Evolutionary conservation across 139 green algal genomes (phyloP), one percentile per base, ranked within the genome.

Genomic region (Helicosporidium sp.): DNA sequence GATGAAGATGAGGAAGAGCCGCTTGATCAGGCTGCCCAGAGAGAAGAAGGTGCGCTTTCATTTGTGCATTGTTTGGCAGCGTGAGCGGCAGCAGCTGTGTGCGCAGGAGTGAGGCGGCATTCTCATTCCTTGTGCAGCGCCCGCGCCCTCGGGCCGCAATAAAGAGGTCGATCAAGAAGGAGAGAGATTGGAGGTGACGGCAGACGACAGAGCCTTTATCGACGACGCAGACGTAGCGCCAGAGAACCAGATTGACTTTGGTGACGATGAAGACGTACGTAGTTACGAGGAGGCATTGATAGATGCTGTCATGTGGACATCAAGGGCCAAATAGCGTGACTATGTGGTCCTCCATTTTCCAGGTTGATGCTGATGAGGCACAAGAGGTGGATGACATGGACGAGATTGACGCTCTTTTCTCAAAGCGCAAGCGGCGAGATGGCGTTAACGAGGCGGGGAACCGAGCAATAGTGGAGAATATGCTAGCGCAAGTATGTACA

Each of bases 191-290:
- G n/a, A n/a, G n/a, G n/a, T n/a, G n/a, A n/a, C n/a, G n/a, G n/a
- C n/a, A n/a, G n/a, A n/a, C 12, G 59, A 67, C 52, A 24, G 23
- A 6, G 59, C 35, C 16, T 67, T 67, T 47, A 67, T 67, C 10
- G 59, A 58, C 12, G 59, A 67, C 25, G 44, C 48, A 8, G 46
- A 26, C 22, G 7, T 64, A 20, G 49, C 31, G 7, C 42, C 41
- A 6, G 49, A 64, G 6, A 33, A 53, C 4, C 48, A 41, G 17
- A 36, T 58, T 8, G 57, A 64, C 34, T 64, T 64, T 48, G 49
- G 28, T 5, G 56, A 68, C 51, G 50, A 60, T 49, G 26, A 50
- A 18, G 39, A 60, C 23, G n/a, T n/a, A n/a, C n/a, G n/a, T n/a
- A n/a, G n/a, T n/a, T n/a, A n/a, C n/a, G n/a, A n/a, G n/a, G n/a